Percentiles rank a stretch among this genome's conserved stretches.
phyloP scores from a whole-genome alignment of 2,329 filamentous ascomycete species.

The Sporothrix curviconia region DNA sequence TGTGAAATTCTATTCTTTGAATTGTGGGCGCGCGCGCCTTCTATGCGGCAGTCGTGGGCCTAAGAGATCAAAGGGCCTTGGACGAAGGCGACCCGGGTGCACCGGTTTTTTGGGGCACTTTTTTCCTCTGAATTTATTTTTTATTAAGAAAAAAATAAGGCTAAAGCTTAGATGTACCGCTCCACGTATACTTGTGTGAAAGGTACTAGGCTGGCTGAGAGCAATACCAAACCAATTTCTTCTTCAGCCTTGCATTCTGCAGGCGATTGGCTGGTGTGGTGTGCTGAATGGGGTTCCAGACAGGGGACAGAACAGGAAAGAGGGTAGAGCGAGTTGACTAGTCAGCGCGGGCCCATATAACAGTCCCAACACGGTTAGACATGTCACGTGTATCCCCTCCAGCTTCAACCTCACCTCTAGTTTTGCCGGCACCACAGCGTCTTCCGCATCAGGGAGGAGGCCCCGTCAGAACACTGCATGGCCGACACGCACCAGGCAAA shows the following conservation, averaged over 20 bases:
- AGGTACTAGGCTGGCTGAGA: not conserved
- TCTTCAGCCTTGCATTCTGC: constrained; percentile 22
- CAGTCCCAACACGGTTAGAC: not conserved
- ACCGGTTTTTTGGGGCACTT: not conserved
- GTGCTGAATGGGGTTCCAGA: constrained; percentile 2
- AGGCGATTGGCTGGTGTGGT: constrained; percentile 3
- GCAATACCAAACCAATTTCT: not conserved
- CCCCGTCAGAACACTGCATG: constrained; percentile 12
- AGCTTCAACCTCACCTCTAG: constrained; percentile 20
- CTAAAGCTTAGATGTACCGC: not conserved
- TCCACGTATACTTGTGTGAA: not conserved
- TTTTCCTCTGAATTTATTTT: not conserved
- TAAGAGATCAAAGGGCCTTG: not conserved
- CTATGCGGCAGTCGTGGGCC: constrained; percentile 3
- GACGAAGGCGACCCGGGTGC: no score
- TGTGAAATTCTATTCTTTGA: not conserved
- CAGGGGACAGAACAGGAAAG: not conserved
- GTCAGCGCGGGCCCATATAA: constrained; percentile 1
- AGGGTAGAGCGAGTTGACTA: constrained; percentile 12
- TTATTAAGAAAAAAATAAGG: not conserved
- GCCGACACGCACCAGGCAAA: not conserved
- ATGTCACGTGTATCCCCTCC: constrained; percentile 15
- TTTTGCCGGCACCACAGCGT: constrained; percentile 19
- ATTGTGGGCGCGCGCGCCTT: constrained; percentile 5
- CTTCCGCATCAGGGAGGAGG: constrained; percentile 11